Base-by-base conservation (phyloP, 345 rosid species). In the Passiflora organensis region DNA sequence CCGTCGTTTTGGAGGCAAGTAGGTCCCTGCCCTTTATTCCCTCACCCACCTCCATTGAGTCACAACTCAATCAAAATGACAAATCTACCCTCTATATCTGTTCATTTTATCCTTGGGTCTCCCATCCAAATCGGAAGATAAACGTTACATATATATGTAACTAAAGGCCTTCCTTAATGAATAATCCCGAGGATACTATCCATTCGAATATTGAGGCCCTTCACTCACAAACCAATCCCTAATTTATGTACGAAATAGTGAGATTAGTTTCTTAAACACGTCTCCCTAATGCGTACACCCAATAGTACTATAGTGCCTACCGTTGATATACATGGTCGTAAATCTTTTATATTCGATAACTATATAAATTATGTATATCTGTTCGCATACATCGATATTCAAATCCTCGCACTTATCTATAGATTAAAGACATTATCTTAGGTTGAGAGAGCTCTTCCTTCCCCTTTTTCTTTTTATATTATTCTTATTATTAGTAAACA, bases 1-100 rank as follows among this genome's bases (percentile, higher is more conserved):
- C 79, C 77, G 84, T 86, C 97, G 88, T 84, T 86, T 82, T 68
- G 87, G 82, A 62, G 77, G 76, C 90, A 76, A 63, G 79, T 79
- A 77, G 89, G 87, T 32, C 84, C 91, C 70, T 39, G 23, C 2
- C 63, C 66, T 66, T 72, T 63, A 51, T 76, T 59, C 60, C 65
- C 64, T 64, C 77, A 60, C 73, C 84, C 67, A 72, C 76, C 72
- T 48, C 61, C 67, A 19, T 14, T 10, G 48, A 42, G 46, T 54
- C 60, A 38, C 57, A 36, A 22, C 36, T 2, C 11, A n/a, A n/a
- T n/a, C 1, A 0, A 58, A 68, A 38, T 62, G 19, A 52, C 72
- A 1, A 0, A 17, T 25, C 2, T 59, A 46, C 52, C n/a, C n/a
- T n/a, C n/a, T n/a, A n/a, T n/a, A n/a, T n/a, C n/a, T 24, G 47